Evolutionary conservation across 441 rosid species (phyloP).

Genomic region (Dalechampia spathulata): DNA sequence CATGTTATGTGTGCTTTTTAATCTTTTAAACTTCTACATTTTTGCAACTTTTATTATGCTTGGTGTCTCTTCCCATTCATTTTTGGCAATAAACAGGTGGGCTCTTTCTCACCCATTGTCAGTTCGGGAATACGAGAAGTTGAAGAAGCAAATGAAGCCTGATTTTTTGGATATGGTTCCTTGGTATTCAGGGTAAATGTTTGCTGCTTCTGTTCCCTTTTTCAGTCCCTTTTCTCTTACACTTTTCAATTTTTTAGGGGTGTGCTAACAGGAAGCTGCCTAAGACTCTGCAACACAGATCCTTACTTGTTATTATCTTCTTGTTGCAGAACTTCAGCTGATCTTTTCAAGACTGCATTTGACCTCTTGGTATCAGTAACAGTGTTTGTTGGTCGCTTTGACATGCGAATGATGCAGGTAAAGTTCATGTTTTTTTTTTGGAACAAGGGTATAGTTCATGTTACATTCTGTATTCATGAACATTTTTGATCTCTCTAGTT

Average conservation of each 20-base stretch:
- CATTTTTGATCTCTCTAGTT: too few species aligned
- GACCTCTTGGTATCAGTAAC: conserved; percentile 99
- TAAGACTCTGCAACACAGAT: conserved; percentile 8
- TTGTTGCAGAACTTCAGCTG: conserved; percentile 97
- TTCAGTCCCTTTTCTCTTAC: neutral
- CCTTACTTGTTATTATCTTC: conserved; percentile 15
- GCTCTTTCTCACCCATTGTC: conserved; percentile 94
- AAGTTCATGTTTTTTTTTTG: neutral
- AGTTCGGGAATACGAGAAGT: conserved; percentile 69
- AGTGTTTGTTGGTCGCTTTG: conserved; percentile 97
- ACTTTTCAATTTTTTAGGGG: neutral
- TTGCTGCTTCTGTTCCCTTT: conserved; percentile 2
- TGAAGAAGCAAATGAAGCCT: conserved; percentile 89
- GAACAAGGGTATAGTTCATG: too few species aligned
- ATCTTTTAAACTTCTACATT: too few species aligned
- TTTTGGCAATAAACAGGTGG: conserved; percentile 58
- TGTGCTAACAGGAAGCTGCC: neutral
- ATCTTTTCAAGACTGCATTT: conserved; percentile 93
- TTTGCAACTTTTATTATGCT: conserved; percentile 8
- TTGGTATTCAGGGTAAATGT: conserved; percentile 95
- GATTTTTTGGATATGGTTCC: conserved; percentile 99
- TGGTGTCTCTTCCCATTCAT: conserved; percentile 9
- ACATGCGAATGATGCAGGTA: conserved; percentile 99
- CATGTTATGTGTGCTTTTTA: too few species aligned
- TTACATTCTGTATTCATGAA: conserved; percentile 8